Evolutionary conservation across 805 yeast species (phyloP), one percentile per base, ranked within the genome.

Genomic region (baker's yeast (Saccharomyces cerevisiae)): DNA sequence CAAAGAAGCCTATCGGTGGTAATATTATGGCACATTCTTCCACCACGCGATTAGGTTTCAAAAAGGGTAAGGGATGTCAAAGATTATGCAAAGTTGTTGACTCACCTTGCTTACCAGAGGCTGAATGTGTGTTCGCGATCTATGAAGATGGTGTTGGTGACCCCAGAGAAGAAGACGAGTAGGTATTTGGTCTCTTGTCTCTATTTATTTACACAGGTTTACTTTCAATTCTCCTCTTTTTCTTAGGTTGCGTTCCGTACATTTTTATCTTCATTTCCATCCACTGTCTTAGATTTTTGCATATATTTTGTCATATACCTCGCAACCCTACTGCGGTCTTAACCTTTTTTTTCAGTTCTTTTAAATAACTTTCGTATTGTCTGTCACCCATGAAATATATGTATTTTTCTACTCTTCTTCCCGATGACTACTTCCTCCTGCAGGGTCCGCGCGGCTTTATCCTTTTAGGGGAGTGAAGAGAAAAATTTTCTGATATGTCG

Each of bases 1-100:
- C 98, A 14, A 94, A 94, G 70, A 94, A 94, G 70, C 99, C 99
- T 17, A 92, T 94, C 61, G 99, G 99, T 57, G 99, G 99, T 63
- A 92, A 94, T 67, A 94, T 94, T 62, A 85, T 94, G 69, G 99
- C 98, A 0, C 99, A 94, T 70, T 84, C 96, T 21, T 90, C 97
- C 2, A 92, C 98, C 5, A 94, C 99, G 2, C 80, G 99, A 65
- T 78, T 94, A 55, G 86, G 87, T 53, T 84, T 94, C 70, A 87
- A 85, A 66, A 94, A 94, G 73, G 97, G 96, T 52, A 82, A 85
- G 64, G 97, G 87, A 17, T 95, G 89, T 61, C 91, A 88, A 66
- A 85, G 99, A 76, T 84, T 89, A 27, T 94, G 98, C 74, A 90
- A 89, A 70, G 87, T 94, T 49, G 90, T 89, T 62, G 99, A 94